These are phyloP conservation scores for Potentilla sterilis DNA, from an alignment of 306 rosid species.

Conservation along the genomic window DNA sequence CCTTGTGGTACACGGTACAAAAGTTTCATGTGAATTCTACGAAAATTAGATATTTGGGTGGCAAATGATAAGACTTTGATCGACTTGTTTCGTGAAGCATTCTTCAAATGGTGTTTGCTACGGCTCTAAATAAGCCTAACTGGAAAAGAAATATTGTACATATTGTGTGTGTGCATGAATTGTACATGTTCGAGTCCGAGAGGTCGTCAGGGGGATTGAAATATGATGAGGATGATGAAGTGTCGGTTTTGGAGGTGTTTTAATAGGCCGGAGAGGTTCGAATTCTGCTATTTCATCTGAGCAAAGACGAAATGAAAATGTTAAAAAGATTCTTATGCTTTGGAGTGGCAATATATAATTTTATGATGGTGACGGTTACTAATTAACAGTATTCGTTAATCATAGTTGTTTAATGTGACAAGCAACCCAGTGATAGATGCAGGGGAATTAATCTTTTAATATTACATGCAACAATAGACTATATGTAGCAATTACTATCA, in stretches of 20 bases:
- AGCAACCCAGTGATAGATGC: background rate
- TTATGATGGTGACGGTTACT: constrained; percentile 29
- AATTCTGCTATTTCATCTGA: background rate
- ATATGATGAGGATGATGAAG: constrained; percentile 13
- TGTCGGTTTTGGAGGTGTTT: constrained; percentile 22
- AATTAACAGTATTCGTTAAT: constrained; percentile 12
- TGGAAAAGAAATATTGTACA: background rate
- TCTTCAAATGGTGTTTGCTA: background rate
- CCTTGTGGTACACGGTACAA: constrained; percentile 27
- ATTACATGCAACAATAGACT: background rate
- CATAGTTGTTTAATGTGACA: background rate
- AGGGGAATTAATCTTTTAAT: constrained; percentile 3
- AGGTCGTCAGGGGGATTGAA: background rate
- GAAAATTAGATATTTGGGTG: constrained; percentile 14
- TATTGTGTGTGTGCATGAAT: background rate
- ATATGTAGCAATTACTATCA: background rate
- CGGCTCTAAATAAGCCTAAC: background rate
- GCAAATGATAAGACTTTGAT: background rate
- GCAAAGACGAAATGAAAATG: background rate
- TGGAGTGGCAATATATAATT: background rate
- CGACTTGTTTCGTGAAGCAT: constrained; percentile 19
- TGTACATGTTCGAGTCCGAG: background rate
- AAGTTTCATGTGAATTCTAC: background rate
- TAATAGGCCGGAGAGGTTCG: constrained; percentile 14
- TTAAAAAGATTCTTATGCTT: constrained; percentile 4